Percentiles rank a stretch among this genome's conserved stretches.
Evolutionary conservation across 768 basidiomycete species (phyloP).

Genomic region (Hygrophorus pudorinus): DNA sequence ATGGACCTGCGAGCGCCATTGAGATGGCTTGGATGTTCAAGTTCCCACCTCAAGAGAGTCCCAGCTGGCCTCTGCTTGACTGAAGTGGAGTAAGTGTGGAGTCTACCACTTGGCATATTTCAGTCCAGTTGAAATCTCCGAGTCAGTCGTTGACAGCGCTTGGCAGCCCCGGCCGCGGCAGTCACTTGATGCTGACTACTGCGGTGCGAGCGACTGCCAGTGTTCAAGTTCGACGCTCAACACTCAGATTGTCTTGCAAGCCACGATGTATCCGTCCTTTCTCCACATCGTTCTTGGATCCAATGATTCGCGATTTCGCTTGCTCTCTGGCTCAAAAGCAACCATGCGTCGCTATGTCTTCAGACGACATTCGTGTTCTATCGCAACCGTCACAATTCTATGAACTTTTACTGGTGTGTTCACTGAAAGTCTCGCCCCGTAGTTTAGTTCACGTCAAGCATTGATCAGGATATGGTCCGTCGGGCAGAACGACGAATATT

Average conservation of each 20-base stretch:
- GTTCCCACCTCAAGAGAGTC: neutral
- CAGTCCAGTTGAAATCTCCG: neutral
- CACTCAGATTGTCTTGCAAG: neutral
- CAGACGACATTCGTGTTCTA: constrained; percentile 44
- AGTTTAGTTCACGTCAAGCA: neutral
- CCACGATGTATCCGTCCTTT: constrained; percentile 1
- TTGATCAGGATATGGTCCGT: constrained; percentile 59
- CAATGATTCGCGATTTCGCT: constrained; percentile 28
- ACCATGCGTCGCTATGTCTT: constrained; percentile 37
- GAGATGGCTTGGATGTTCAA: neutral
- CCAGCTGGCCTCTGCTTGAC: neutral
- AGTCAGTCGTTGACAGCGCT: neutral
- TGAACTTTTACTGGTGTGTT: constrained; percentile 38
- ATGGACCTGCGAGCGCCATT: constrained; percentile 1
- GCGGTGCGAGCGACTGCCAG: constrained; percentile 1
- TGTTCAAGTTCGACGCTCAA: neutral
- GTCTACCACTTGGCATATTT: too few relatives aligned
- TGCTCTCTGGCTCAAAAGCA: constrained; percentile 26
- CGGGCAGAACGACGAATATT: constrained; percentile 76
- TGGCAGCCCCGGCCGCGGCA: neutral
- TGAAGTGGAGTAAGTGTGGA: too few relatives aligned
- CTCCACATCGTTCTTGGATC: constrained; percentile 15
- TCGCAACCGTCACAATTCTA: constrained; percentile 52
- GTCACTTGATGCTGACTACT: neutral
- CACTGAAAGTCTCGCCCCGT: neutral